Evolutionary conservation across 2,329 filamentous ascomycete genomes (phyloP).

Genomic region (Rhynchosporium graminicola): DNA sequence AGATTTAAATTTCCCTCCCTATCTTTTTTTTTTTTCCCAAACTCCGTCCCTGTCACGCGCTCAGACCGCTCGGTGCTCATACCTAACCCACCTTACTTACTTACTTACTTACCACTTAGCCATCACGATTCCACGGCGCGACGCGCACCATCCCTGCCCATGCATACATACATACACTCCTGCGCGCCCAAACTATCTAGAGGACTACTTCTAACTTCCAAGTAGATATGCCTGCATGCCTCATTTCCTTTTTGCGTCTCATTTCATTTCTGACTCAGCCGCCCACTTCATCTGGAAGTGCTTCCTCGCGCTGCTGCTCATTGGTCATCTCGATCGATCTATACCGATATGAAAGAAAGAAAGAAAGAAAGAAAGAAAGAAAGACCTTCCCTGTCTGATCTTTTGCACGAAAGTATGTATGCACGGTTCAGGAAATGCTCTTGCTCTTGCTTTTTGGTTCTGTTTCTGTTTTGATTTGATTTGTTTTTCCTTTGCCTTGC

Average conservation of each 20-base stretch:
- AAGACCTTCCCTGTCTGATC: too few species aligned
- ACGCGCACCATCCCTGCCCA: slow-evolving; percentile 13
- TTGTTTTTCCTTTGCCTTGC: background rate
- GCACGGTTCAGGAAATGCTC: background rate
- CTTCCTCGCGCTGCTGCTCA: background rate
- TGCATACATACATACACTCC: too few species aligned
- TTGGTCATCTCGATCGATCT: background rate
- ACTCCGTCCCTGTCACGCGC: background rate
- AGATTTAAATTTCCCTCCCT: too few species aligned
- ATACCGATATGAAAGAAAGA: too few species aligned
- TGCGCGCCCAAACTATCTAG: too few species aligned
- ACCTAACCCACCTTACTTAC: background rate
- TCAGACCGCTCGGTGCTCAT: slow-evolving; percentile 8
- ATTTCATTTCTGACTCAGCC: background rate
- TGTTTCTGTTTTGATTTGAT: too few species aligned
- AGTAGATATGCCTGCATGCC: background rate
- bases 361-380: too few species aligned
- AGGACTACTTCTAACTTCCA: too few species aligned
- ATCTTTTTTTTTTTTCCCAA: background rate
- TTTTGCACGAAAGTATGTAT: background rate
- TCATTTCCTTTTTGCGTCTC: background rate
- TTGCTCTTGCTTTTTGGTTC: too few species aligned
- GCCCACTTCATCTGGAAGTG: background rate
- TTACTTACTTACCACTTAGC: too few species aligned
- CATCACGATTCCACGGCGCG: slow-evolving; percentile 10